Evolutionary conservation across 768 basidiomycete species (phyloP).

Genomic region (Leccinum incarnatum): DNA sequence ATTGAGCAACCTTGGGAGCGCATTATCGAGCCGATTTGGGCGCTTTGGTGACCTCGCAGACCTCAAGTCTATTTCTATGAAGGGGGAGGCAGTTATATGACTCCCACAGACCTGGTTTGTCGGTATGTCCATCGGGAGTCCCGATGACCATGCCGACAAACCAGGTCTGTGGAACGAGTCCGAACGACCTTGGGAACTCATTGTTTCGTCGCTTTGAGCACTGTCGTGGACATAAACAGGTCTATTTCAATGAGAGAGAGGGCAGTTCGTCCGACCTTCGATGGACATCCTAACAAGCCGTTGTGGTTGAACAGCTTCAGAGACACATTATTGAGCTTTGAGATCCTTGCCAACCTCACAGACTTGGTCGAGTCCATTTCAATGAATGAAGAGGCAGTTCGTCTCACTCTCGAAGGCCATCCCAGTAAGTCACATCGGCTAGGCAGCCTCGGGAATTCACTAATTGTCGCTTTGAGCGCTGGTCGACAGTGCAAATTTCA

Average conservation of each 20-base stretch:
- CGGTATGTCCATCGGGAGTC: neutral
- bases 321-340: neutral
- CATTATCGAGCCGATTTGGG: neutral
- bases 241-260: neutral
- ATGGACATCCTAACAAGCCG: neutral
- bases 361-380: neutral
- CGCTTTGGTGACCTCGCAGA: neutral
- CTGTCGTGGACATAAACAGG: neutral
- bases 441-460: neutral
- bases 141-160: neutral
- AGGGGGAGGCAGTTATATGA: neutral
- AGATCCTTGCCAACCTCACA: neutral
- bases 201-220: neutral
- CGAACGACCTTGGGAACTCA: neutral
- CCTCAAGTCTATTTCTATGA: neutral
- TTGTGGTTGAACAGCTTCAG: neutral
- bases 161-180: neutral
- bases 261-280: neutral
- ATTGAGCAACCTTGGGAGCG: neutral
- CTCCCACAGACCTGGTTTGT: neutral
- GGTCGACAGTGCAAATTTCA: neutral
- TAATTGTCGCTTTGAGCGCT: neutral
- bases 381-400: neutral
- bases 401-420: neutral
- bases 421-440: neutral